These are phyloP conservation scores for Filobasidium floriforme DNA, from an alignment of 768 basidiomycete species.

Conservation along the genomic window DNA sequence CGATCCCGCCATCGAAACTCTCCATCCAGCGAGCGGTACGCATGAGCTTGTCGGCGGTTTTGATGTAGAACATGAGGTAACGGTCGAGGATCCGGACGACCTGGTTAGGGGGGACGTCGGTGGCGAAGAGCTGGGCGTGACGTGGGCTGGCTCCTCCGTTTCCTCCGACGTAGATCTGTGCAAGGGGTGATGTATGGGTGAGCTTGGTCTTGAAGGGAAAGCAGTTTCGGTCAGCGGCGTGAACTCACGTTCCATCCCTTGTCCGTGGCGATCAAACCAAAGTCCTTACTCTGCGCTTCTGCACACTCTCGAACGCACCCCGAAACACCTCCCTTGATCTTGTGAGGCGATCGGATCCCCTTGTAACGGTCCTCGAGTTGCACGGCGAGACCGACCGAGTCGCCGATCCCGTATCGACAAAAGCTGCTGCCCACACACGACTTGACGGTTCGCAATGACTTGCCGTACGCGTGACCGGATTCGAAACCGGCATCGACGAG, in stretches of 20 bases:
- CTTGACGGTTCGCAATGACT: constrained; percentile 65
- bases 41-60: constrained; percentile 62
- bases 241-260: constrained; percentile 62
- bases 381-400: constrained; percentile 66
- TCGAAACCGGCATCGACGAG: constrained; percentile 62
- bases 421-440: constrained; percentile 66
- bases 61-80: constrained; percentile 53
- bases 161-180: constrained; percentile 59
- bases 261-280: constrained; percentile 67
- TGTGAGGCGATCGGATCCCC: constrained; percentile 48
- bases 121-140: constrained; percentile 61
- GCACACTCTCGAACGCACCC: constrained; percentile 71
- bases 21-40: constrained; percentile 71
- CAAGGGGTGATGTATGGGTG: neutral
- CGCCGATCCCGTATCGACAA: constrained; percentile 61
- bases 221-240: constrained; percentile 37
- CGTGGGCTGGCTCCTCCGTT: constrained; percentile 57
- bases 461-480: constrained; percentile 68
- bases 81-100: constrained; percentile 50
- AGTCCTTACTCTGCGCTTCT: constrained; percentile 67
- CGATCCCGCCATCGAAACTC: constrained; percentile 60
- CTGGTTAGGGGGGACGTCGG: constrained; percentile 60
- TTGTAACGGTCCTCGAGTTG: constrained; percentile 65
- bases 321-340: constrained; percentile 64
- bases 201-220: neutral